Conservation (phyloP, 306 rosid genomes). For the Castanea crenata region DNA sequence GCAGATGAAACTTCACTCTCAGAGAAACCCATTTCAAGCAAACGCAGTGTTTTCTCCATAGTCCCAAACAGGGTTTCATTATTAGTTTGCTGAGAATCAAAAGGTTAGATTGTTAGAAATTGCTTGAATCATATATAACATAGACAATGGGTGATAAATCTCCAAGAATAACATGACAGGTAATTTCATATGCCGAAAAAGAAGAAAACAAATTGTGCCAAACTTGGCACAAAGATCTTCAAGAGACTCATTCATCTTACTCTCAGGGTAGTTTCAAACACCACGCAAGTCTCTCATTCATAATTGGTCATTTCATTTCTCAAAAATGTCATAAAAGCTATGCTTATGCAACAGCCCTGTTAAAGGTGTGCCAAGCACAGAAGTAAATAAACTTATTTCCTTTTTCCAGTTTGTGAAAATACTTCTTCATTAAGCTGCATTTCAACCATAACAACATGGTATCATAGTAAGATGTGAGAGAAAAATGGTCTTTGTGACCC, state of each 20-base stretch:
- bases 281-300: not conserved
- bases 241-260: not conserved
- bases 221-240: not conserved
- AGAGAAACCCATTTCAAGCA: constrained; percentile 95
- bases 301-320: not conserved
- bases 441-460: not conserved
- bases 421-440: not conserved
- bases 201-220: not conserved
- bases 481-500: not conserved
- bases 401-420: not conserved
- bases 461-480: not conserved
- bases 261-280: not conserved
- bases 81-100: constrained; percentile 38
- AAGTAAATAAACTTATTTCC: not conserved
- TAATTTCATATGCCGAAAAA: not conserved
- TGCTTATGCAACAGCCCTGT: not conserved
- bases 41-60: constrained; percentile 79
- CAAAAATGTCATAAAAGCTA: not conserved
- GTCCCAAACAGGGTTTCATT: constrained; percentile 77
- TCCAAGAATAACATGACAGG: constrained; percentile 1
- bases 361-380: not conserved
- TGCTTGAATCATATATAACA: constrained; percentile 12
- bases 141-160: not conserved
- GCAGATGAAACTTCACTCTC: constrained; percentile 87
- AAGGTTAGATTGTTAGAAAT: not conserved